Evolutionary conservation across 768 basidiomycete genomes (phyloP), one percentile per base, ranked within the genome.

Genomic region (Amanita jacksonii): DNA sequence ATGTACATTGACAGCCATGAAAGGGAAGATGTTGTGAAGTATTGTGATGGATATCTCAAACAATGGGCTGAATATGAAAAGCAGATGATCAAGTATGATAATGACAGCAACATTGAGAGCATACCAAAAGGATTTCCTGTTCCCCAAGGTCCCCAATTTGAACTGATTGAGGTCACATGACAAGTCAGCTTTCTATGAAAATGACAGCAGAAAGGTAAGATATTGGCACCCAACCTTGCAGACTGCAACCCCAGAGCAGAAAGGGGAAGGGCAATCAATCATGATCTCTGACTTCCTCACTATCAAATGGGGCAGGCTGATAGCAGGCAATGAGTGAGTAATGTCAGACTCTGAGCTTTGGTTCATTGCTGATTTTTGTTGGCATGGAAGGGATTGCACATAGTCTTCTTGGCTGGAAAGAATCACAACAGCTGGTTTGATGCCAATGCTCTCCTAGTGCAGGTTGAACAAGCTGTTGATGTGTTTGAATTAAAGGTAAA

Each of bases 141-240:
- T 24, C 42, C 47, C 13, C 38, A 42, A 16, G 25, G 24, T 22
- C 22, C 13, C 9, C 44, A 34, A 10, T 57, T 57, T 39, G 23
- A 47, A 5, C 48, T 60, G 2, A 52, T 57, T 36, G 38, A 59
- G 3, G 43, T 56, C 6, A 59, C 67, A 69, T 46, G 58, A 68
- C 44, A 60, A 69, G 45, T 68, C 64, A 13, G 67, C 62, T 3
- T 68, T 67, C 47, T 66, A 62, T 46, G 56, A 53, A 18, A 55
- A 63, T 49, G 63, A 69, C 41, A 54, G 51, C 3, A 31, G 52
- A 8, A 59, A 61, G n/a, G n/a, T n/a, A 30, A 54, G 37, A 0
- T 8, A 47, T 3, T 67, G 64, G 64, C 55, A 57, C 27, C 22
- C 35, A 7, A 45, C 18, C 0, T 44, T 44, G 12, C 58, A 54